Percentiles rank a stretch among this genome's conserved stretches.
Conservation (phyloP, 2,329 filamentous ascomycete species). For the Penicillium capsulatum region DNA sequence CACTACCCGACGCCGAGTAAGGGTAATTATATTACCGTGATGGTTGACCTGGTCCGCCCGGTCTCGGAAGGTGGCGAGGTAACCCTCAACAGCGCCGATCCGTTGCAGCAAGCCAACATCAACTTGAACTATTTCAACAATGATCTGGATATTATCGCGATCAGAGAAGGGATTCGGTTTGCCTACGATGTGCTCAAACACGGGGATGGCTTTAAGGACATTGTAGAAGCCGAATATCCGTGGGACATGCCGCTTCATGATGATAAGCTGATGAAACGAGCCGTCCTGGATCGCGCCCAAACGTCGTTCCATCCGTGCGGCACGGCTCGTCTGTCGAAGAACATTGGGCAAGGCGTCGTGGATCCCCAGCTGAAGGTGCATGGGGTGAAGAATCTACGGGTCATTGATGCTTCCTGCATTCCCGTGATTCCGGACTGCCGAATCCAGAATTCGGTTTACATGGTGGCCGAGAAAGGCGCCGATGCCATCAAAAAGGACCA, state of each 20-base stretch:
- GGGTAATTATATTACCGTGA: constrained; percentile 55
- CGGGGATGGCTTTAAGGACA: constrained; percentile 52
- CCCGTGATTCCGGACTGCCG: constrained; percentile 54
- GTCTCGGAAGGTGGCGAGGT: constrained; percentile 42
- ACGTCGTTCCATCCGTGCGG: constrained; percentile 54
- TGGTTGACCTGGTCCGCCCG: constrained; percentile 51
- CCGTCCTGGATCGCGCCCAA: constrained; percentile 56
- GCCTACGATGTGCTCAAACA: constrained; percentile 54
- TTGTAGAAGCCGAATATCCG: constrained; percentile 48
- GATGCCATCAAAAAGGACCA: constrained; percentile 11
- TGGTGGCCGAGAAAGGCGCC: constrained; percentile 51
- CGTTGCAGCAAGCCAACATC: constrained; percentile 39
- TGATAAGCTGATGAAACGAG: constrained; percentile 54
- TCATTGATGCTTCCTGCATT: constrained; percentile 55
- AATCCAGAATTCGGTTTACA: constrained; percentile 60
- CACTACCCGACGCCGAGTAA: constrained; percentile 41
- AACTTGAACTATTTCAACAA: constrained; percentile 46
- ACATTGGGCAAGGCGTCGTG: constrained; percentile 51
- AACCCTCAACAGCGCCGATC: constrained; percentile 39
- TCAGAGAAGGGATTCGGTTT: constrained; percentile 56
- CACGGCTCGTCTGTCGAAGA: constrained; percentile 51
- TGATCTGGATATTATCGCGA: constrained; percentile 53
- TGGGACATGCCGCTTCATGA: constrained; percentile 57
- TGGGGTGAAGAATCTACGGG: constrained; percentile 51
- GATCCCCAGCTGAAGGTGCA: constrained; percentile 51